phyloP scores from a whole-genome alignment of 345 rosid genomes.

The Brassica incana region DNA sequence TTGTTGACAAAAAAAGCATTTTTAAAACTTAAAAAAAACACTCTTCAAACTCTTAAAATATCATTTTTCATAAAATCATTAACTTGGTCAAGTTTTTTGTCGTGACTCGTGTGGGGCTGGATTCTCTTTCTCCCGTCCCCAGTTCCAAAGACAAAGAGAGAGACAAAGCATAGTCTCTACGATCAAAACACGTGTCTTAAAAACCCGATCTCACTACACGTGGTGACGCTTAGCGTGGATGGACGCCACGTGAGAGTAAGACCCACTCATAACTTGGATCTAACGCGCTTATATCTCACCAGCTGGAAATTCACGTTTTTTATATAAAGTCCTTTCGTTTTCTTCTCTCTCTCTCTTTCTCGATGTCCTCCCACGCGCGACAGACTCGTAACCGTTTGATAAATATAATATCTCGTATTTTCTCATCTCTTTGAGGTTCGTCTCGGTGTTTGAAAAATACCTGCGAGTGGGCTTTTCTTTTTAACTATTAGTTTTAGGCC shows the following conservation, averaged over 20 bases:
- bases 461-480: slow-evolving; percentile 10
- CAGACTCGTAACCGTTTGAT: slow-evolving; percentile 24
- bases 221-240: not conserved
- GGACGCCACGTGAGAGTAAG: slow-evolving; percentile 23
- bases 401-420: slow-evolving; percentile 21
- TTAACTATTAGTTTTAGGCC: not conserved
- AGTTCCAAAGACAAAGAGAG: not conserved
- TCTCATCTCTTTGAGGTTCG: not conserved
- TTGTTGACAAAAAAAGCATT: no score
- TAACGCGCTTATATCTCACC: slow-evolving; percentile 20
- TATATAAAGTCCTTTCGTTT: slow-evolving; percentile 23
- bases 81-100: slow-evolving; percentile 24
- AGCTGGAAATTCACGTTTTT: slow-evolving; percentile 21
- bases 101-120: slow-evolving; percentile 26
- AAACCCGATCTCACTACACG: not conserved
- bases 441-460: not conserved
- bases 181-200: slow-evolving; percentile 21
- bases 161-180: slow-evolving; percentile 21
- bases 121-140: slow-evolving; percentile 20
- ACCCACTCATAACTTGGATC: slow-evolving; percentile 11
- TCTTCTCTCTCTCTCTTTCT: slow-evolving; percentile 6
- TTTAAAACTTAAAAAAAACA: not conserved
- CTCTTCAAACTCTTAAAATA: slow-evolving; percentile 3
- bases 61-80: not conserved
- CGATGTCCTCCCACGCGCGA: slow-evolving; percentile 39